These are phyloP conservation scores for Jaenimonas drosophilae DNA, from an alignment of 208 protist genomes.

Conservation along the genomic window DNA sequence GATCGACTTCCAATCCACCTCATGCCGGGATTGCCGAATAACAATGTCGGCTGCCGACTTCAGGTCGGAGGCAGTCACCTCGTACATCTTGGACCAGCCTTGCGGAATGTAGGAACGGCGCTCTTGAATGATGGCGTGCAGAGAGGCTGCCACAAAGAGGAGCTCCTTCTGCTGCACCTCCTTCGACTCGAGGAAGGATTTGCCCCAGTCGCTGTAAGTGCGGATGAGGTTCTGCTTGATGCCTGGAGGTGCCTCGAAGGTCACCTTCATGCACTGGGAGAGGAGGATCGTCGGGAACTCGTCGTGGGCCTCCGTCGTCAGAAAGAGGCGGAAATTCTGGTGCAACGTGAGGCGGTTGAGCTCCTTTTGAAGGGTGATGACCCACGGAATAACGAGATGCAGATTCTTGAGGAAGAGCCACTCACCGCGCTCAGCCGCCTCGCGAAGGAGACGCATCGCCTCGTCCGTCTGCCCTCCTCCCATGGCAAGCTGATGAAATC, in stretches of 20 bases:
- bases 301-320: constrained; percentile 94
- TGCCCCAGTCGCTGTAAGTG: constrained; percentile 87
- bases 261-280: constrained; percentile 92
- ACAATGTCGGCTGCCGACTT: constrained; percentile 90
- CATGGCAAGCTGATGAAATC: constrained; percentile 93
- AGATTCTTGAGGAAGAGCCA: constrained; percentile 97
- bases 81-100: constrained; percentile 97
- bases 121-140: constrained; percentile 96
- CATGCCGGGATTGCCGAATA: constrained; percentile 33
- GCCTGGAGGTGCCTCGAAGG: constrained; percentile 94
- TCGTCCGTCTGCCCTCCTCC: constrained; percentile 92
- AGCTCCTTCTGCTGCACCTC: constrained; percentile 73
- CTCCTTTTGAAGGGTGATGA: constrained; percentile 89
- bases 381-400: constrained; percentile 94
- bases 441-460: constrained; percentile 73
- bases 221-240: constrained; percentile 93
- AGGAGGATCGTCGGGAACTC: constrained; percentile 93
- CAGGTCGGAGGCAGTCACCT: constrained; percentile 93
- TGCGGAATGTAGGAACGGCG: constrained; percentile 95
- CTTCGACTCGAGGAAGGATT: constrained; percentile 42
- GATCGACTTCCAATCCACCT: constrained; percentile 88
- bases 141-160: constrained; percentile 90
- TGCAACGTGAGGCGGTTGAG: constrained; percentile 80
- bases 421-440: constrained; percentile 68
- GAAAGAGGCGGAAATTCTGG: constrained; percentile 90